These are phyloP conservation scores for Blastobotrys chiropterorum DNA, from an alignment of 805 yeast species.

Conservation along the genomic window DNA sequence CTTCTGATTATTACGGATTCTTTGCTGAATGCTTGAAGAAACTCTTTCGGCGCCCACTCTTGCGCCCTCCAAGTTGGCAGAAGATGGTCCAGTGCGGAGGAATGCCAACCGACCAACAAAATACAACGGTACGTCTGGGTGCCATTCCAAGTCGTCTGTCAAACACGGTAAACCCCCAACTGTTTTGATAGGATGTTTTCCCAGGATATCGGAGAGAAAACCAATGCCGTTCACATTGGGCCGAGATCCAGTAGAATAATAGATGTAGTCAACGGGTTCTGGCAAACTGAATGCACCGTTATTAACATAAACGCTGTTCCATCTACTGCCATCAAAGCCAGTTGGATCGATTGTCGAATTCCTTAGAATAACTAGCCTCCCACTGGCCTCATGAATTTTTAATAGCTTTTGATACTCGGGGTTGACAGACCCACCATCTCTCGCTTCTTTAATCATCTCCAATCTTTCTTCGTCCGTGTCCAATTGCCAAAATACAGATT, in stretches of 20 bases:
- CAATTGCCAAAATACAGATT: constrained; percentile 38
- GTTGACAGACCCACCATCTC: constrained; percentile 43
- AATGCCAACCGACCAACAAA: constrained; percentile 41
- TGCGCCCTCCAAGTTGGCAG: constrained; percentile 44
- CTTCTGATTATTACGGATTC: not conserved
- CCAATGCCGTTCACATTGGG: constrained; percentile 29
- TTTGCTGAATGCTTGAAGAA: constrained; percentile 23
- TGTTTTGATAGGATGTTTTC: constrained; percentile 29
- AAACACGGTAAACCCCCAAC: constrained; percentile 39
- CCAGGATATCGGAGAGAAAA: constrained; percentile 30
- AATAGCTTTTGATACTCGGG: constrained; percentile 38
- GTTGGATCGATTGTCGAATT: constrained; percentile 28
- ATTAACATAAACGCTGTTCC: constrained; percentile 27
- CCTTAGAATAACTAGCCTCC: constrained; percentile 30
- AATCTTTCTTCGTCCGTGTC: constrained; percentile 39
- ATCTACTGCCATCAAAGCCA: constrained; percentile 25
- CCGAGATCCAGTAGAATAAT: constrained; percentile 39
- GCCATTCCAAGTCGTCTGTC: constrained; percentile 42
- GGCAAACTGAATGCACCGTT: constrained; percentile 9
- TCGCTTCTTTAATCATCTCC: constrained; percentile 37
- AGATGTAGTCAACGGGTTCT: constrained; percentile 31
- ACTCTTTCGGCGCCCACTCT: constrained; percentile 41
- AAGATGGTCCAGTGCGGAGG: constrained; percentile 39
- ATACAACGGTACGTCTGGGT: constrained; percentile 34
- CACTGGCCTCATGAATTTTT: constrained; percentile 29